Percentiles rank a stretch among this genome's conserved stretches.
Evolutionary conservation across 148 eudicot genomes (phyloP).

Genomic region (Rhododendron henanense): DNA sequence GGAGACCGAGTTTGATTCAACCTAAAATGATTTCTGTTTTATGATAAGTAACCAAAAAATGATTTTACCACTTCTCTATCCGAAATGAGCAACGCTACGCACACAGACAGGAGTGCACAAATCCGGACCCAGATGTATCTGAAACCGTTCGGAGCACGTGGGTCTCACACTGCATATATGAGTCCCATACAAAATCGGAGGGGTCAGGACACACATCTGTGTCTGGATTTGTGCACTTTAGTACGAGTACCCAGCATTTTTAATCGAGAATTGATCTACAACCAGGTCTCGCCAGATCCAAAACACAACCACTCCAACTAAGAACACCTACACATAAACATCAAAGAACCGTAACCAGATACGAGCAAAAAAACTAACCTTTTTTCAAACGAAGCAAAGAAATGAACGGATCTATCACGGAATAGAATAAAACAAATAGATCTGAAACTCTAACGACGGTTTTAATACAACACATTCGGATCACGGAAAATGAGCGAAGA

Average conservation of each 20-base stretch:
- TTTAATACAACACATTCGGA: not conserved
- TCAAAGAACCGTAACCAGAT: not conserved
- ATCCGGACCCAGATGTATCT: not conserved
- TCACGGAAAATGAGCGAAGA: not conserved
- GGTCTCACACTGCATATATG: not conserved
- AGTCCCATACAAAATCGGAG: not conserved
- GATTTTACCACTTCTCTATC: too few relatives aligned
- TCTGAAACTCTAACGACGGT: not conserved
- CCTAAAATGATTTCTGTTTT: not conserved
- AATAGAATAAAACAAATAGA: slow-evolving; percentile 3
- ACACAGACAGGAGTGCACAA: not conserved
- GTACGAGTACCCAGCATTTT: not conserved
- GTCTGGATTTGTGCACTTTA: not conserved
- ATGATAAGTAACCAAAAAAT: not conserved
- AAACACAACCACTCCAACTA: not conserved
- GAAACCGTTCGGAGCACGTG: not conserved
- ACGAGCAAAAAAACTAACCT: not conserved
- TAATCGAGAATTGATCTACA: not conserved
- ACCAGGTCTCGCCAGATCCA: not conserved
- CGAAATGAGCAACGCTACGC: not conserved
- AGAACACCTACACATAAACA: not conserved
- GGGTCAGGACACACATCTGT: not conserved
- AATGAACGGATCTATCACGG: not conserved
- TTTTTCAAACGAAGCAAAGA: not conserved
- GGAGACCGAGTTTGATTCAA: not conserved